phyloP scores from a whole-genome alignment of 2,329 filamentous ascomycete species.

The Botrytis elliptica region DNA sequence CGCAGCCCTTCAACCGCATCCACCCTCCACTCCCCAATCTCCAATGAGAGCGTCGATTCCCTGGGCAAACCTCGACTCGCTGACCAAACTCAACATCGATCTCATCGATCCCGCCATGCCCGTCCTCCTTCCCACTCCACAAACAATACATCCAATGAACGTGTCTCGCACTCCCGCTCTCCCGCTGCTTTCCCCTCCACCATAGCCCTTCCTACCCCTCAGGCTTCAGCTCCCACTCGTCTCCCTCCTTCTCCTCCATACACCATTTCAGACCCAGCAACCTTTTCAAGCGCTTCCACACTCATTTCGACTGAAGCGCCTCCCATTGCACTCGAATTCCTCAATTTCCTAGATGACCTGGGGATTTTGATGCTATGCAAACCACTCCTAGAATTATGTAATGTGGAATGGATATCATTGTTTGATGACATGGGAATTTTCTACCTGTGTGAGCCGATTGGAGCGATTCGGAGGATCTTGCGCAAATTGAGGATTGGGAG shows the following conservation, averaged over 20 bases:
- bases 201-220: not conserved
- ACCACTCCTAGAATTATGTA: constrained; percentile 25
- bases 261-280: not conserved
- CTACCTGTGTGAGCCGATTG: constrained; percentile 10
- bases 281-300: not conserved
- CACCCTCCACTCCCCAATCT: not conserved
- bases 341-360: constrained; percentile 34
- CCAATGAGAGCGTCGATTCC: not conserved
- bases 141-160: not conserved
- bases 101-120: constrained; percentile 4
- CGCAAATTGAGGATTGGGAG: not conserved
- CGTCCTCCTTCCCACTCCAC: not conserved
- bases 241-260: not conserved
- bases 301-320: not conserved
- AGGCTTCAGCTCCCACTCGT: not conserved
- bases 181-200: not conserved
- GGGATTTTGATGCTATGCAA: constrained; percentile 29
- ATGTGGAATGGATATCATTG: constrained; percentile 26
- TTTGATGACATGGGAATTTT: constrained; percentile 32
- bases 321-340: constrained; percentile 16
- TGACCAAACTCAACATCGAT: not conserved
- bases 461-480: not conserved
- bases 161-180: not conserved
- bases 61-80: not conserved
- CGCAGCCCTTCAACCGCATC: constrained; percentile 7